phyloP scores from a whole-genome alignment of 1,284 basidiomycete genomes.

The Sporisorium reilianum region DNA sequence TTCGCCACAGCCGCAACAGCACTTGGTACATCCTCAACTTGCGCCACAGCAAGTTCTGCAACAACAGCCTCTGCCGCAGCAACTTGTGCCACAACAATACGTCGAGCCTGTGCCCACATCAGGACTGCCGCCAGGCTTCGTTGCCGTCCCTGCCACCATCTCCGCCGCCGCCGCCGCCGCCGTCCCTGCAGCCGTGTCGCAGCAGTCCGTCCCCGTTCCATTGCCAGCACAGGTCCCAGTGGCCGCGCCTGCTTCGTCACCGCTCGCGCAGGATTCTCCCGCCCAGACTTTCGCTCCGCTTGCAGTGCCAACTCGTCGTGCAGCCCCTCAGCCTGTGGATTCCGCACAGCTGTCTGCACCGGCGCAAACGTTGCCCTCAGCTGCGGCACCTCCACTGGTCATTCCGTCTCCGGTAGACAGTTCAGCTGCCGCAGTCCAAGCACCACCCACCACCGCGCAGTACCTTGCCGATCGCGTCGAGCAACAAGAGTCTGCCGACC shows the following conservation, averaged over 20 bases:
- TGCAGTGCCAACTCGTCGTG: slow-evolving; percentile 23
- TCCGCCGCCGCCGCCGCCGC: background rate
- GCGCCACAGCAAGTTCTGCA: slow-evolving; percentile 9
- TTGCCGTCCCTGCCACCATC: slow-evolving; percentile 1
- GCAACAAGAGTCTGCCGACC: slow-evolving; percentile 30
- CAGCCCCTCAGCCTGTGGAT: background rate
- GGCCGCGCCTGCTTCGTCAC: slow-evolving; percentile 4
- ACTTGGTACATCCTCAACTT: slow-evolving; percentile 2
- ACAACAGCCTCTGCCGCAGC: too few species aligned
- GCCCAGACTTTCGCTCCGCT: slow-evolving; percentile 30
- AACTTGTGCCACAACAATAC: slow-evolving; percentile 9
- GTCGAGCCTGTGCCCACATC: slow-evolving; percentile 3
- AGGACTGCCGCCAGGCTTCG: background rate
- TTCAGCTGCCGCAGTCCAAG: background rate
- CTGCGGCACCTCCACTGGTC: background rate
- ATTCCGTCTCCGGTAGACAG: background rate
- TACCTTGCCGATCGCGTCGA: slow-evolving; percentile 35
- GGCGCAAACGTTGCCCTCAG: background rate
- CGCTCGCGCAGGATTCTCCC: slow-evolving; percentile 3
- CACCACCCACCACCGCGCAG: slow-evolving; percentile 31
- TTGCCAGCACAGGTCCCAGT: background rate
- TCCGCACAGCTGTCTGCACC: background rate
- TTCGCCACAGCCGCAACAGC: slow-evolving; percentile 19
- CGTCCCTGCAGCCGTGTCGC: background rate
- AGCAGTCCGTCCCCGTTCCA: slow-evolving; percentile 5